Evolutionary conservation across 1,284 basidiomycete genomes (phyloP).

Genomic region (Phlebopus sp.): DNA sequence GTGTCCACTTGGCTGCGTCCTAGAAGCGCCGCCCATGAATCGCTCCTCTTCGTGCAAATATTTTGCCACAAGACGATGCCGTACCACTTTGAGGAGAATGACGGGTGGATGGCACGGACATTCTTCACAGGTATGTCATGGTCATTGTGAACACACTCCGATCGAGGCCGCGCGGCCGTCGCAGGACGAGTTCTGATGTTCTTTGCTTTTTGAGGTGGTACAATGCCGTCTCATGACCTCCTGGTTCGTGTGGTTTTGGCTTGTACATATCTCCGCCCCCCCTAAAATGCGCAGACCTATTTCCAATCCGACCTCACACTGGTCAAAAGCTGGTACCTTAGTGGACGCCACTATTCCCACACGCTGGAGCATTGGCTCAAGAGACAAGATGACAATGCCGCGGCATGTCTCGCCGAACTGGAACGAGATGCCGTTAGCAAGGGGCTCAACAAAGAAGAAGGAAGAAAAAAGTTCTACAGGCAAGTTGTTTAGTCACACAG

Average conservation of each 20-base stretch:
- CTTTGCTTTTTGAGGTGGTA: slow-evolving; percentile 42
- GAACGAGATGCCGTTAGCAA: slow-evolving; percentile 47
- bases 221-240: slow-evolving; percentile 69
- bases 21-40: too few species aligned
- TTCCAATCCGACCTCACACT: slow-evolving; percentile 70
- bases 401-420: slow-evolving; percentile 53
- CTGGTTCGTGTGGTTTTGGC: too few species aligned
- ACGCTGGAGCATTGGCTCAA: slow-evolving; percentile 72
- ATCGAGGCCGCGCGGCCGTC: too few species aligned
- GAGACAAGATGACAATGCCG: slow-evolving; percentile 54
- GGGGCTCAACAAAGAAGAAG: slow-evolving; percentile 49
- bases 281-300: slow-evolving; percentile 43
- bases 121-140: too few species aligned
- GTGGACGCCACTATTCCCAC: slow-evolving; percentile 65
- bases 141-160: too few species aligned
- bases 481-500: slow-evolving; percentile 20
- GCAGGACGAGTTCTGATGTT: slow-evolving; percentile 13
- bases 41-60: too few species aligned
- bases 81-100: slow-evolving; percentile 72
- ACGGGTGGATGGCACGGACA: slow-evolving; percentile 79
- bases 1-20: too few species aligned
- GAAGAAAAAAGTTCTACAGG: slow-evolving; percentile 61
- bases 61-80: too few species aligned
- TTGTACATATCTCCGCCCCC: slow-evolving; percentile 13
- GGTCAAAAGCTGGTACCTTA: slow-evolving; percentile 67